These are phyloP conservation scores for Xylaria sp. DNA, from an alignment of 2,329 filamentous ascomycete species.

Conservation along the genomic window DNA sequence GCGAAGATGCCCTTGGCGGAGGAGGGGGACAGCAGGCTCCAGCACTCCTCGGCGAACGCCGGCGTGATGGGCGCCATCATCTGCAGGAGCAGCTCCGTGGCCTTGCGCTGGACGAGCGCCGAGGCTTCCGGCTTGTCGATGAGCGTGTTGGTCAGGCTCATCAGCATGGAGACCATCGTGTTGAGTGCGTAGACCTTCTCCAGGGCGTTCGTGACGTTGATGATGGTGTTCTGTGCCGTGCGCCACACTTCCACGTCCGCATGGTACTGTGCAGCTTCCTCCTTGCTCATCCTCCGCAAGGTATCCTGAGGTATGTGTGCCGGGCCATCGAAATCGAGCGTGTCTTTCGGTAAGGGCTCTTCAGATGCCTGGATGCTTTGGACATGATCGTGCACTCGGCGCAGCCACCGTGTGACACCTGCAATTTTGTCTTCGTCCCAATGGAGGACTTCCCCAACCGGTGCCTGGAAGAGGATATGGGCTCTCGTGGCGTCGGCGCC, in stretches of 20 bases:
- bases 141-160: conserved; percentile 75
- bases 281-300: conserved; percentile 35
- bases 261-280: conserved; percentile 43
- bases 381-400: conserved; percentile 65
- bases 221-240: conserved; percentile 67
- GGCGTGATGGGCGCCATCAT: conserved; percentile 81
- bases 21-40: conserved; percentile 58
- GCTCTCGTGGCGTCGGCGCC: conserved; percentile 84
- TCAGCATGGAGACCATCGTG: conserved; percentile 81
- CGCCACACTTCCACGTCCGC: conserved; percentile 61
- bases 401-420: conserved; percentile 81
- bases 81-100: conserved; percentile 61
- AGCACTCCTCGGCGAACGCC: conserved; percentile 80
- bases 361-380: conserved; percentile 23
- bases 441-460: conserved; percentile 79
- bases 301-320: conserved; percentile 39
- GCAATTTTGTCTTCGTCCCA: conserved; percentile 86
- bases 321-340: conserved; percentile 31
- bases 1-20: conserved; percentile 44
- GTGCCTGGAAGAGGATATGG: conserved; percentile 87
- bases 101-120: conserved; percentile 49
- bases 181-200: conserved; percentile 76
- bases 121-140: conserved; percentile 49
- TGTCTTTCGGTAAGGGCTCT: conserved; percentile 11
- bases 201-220: conserved; percentile 69